Conservation (phyloP, 139 green algal species). For the Medakamo hakoo region DNA sequence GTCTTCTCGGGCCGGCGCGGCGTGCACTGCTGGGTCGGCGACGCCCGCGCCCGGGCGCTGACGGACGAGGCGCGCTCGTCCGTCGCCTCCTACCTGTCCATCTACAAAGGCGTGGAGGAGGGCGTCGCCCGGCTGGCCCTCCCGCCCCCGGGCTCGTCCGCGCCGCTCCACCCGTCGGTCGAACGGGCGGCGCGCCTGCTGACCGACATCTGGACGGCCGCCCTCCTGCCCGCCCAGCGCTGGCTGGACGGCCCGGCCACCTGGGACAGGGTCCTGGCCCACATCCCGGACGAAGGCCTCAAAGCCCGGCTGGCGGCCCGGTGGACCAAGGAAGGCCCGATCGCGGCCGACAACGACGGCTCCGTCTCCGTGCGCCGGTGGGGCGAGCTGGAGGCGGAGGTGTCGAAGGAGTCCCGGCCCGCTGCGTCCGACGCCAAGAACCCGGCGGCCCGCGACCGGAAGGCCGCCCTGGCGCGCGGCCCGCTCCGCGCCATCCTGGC, state of each 20-base stretch:
- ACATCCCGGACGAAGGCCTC: constrained; percentile 36
- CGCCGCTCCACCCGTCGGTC: constrained; percentile 27
- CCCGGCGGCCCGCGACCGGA: background rate
- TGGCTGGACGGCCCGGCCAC: background rate
- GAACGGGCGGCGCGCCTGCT: constrained; percentile 15
- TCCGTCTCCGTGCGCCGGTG: constrained; percentile 24
- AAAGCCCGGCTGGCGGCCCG: constrained; percentile 13
- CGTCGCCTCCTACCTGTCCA: constrained; percentile 69
- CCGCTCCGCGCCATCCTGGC: constrained; percentile 38
- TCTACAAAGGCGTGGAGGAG: constrained; percentile 62
- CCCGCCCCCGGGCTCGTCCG: constrained; percentile 20
- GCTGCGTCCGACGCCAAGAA: background rate
- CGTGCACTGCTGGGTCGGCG: constrained; percentile 95
- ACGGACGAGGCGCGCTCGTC: constrained; percentile 69
- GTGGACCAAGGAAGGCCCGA: constrained; percentile 1
- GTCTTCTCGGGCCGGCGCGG: constrained; percentile 91
- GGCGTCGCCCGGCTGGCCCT: constrained; percentile 32
- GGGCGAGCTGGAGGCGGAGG: constrained; percentile 23
- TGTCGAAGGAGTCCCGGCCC: constrained; percentile 7
- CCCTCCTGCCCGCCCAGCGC: background rate
- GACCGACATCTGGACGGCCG: background rate
- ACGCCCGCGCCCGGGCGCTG: constrained; percentile 63
- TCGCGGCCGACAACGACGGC: background rate
- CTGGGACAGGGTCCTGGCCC: constrained; percentile 25
- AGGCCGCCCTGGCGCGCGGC: background rate